Percentiles rank a stretch among this genome's conserved stretches.
Evolutionary conservation across 1,284 basidiomycete genomes (phyloP).

Genomic region (Pyrrhoderma lamaoense): DNA sequence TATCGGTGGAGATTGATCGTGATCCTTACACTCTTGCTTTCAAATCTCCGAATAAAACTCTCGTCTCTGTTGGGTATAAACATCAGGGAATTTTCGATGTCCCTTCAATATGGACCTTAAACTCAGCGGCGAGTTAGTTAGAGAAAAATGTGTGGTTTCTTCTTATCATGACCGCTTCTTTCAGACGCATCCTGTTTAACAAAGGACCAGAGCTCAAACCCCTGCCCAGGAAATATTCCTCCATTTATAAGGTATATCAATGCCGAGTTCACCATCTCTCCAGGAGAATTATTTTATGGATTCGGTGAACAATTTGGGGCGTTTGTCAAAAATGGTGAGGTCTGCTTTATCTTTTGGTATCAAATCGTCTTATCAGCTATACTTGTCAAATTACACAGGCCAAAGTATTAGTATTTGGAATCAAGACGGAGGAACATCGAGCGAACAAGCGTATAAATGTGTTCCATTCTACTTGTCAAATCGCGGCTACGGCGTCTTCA

Average conservation of each 20-base stretch:
- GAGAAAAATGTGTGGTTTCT: no score
- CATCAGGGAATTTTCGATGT: conserved; percentile 61
- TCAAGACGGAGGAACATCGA: conserved; percentile 62
- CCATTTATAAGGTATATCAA: conserved; percentile 51
- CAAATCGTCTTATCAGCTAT: no score
- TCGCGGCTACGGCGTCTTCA: conserved; percentile 65
- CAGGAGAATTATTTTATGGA: conserved; percentile 67
- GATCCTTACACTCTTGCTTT: conserved; percentile 58
- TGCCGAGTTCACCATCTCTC: conserved; percentile 61
- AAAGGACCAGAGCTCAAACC: conserved; percentile 52
- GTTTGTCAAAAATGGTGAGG: conserved; percentile 64
- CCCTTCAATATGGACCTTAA: conserved; percentile 54
- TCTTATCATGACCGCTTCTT: no score
- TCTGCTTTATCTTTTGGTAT: no score
- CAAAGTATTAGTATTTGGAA: conserved; percentile 65
- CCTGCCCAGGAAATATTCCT: conserved; percentile 38
- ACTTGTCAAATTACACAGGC: conserved; percentile 38
- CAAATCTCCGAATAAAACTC: conserved; percentile 39
- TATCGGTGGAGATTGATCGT: conserved; percentile 46
- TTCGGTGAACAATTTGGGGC: conserved; percentile 68
- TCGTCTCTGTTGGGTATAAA: conserved; percentile 52
- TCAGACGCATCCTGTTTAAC: conserved; percentile 47
- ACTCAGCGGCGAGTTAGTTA: conserved; percentile 38
- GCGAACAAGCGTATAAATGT: conserved; percentile 70
- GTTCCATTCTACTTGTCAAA: conserved; percentile 68